Evolutionary conservation across 352 stramenopile genomes (phyloP), one percentile per base, ranked within the genome.

Genomic region (Halophytophthora polymorphica): DNA sequence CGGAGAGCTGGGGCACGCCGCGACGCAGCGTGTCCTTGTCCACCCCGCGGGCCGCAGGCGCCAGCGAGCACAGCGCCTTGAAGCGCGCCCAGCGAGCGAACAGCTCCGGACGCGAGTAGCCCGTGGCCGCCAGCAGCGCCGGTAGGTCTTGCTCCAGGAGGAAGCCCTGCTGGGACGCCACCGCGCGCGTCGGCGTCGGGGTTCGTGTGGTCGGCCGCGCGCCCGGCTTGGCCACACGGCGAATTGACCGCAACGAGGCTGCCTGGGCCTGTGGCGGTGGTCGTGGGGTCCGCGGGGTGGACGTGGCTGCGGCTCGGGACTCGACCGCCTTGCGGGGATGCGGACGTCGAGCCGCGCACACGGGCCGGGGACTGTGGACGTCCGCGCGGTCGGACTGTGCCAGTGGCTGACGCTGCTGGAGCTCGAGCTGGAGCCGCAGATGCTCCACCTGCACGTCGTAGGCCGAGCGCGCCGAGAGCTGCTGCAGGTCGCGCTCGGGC

Each of bases 51-150:
- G 77, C 56, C 10, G 50, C 67, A 10, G 58, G 65, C 2, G 73
- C 64, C 48, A 91, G 72, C 28, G 78, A 82, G 23, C 71, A 82
- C 8, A 91, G 60, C 19, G 81, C 81, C 47, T 91, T 90, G 60
- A 90, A 91, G 13, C 75, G 73, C 15, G 66, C 63, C 74, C 82
- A 91, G 12, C 84, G 66, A 21, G 62, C 72, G 50, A 86, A 91
- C 10, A 91, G 50, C 39, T 89, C 73, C 3, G 67, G 63, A 15
- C 77, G 71, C 15, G 63, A 71, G 58, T 86, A 91, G 0, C 79
- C 75, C 0, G 77, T 91, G 3, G 57, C 41, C 13, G 49, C 29
- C 39, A 79, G 72, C 10, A 90, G 63, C 11, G 54, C 47, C 11
- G 52, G 57, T 6, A 88, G 49, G 45, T 88, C 67, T 38, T 89